Conservation (phyloP, 202 grass and related monocot genomes). For the Sporobolus alterniflorus region DNA sequence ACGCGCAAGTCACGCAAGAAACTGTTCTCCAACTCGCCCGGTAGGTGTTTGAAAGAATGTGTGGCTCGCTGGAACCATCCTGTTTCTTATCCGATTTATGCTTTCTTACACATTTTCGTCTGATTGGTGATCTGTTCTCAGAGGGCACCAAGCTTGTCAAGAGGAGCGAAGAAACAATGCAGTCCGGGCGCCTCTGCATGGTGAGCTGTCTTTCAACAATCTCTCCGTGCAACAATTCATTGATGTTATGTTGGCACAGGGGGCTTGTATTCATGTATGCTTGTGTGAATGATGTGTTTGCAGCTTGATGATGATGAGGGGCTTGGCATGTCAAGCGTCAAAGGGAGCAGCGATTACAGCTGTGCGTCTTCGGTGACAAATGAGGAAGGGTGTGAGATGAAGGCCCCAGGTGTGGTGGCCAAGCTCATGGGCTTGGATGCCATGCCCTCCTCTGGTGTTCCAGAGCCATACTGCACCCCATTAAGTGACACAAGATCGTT, state of each 20-base stretch:
- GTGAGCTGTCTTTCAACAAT: conserved; percentile 36
- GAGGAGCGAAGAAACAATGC: conserved; percentile 62
- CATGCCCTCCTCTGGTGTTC: conserved; percentile 52
- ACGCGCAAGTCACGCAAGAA: conserved; percentile 92
- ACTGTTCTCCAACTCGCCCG: conserved; percentile 76
- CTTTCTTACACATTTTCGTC: neutral
- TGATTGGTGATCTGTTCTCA: conserved; percentile 19
- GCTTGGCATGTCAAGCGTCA: conserved; percentile 58
- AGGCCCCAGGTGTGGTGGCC: conserved; percentile 75
- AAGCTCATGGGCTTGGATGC: conserved; percentile 93
- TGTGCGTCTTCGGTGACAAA: conserved; percentile 74
- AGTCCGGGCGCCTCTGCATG: conserved; percentile 56
- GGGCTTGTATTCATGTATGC: neutral
- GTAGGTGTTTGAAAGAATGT: conserved; percentile 50
- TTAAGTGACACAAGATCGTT: conserved; percentile 66
- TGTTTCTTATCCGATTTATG: neutral
- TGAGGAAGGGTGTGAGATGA: conserved; percentile 69
- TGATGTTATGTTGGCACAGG: neutral
- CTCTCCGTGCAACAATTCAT: neutral
- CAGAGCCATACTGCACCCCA: conserved; percentile 70
- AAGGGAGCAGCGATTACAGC: conserved; percentile 77
- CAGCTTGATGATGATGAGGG: conserved; percentile 72
- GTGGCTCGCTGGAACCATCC: neutral
- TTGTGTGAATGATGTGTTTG: neutral
- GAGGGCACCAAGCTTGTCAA: conserved; percentile 72